Conservation (phyloP, 345 rosid species). For the Streptanthus diversifolius region DNA sequence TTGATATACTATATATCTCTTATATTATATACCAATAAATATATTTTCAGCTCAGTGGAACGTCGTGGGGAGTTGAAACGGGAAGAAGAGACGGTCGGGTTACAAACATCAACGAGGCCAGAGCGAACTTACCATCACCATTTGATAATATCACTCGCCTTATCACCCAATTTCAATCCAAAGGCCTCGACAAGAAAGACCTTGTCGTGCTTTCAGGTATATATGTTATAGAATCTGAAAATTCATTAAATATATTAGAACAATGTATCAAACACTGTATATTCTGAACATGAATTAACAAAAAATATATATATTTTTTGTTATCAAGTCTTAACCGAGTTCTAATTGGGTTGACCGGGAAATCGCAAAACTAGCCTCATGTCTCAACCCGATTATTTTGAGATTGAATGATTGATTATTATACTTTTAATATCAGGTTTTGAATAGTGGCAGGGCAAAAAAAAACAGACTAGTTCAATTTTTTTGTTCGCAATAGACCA, state of each 20-base stretch:
- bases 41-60: constrained; percentile 38
- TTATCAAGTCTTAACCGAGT: neutral
- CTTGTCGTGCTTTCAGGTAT: constrained; percentile 60
- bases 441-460: neutral
- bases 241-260: neutral
- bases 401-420: neutral
- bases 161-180: constrained; percentile 25
- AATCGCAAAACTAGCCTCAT: neutral
- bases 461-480: neutral
- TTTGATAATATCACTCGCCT: constrained; percentile 36
- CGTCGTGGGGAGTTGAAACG: constrained; percentile 49
- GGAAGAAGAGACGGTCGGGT: constrained; percentile 70
- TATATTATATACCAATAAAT: neutral
- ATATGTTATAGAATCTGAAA: neutral
- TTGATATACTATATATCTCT: too few species aligned
- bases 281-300: neutral
- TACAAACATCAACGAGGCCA: constrained; percentile 36
- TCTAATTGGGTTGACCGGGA: neutral
- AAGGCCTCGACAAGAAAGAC: constrained; percentile 50
- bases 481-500: neutral
- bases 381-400: neutral
- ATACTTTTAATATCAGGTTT: neutral
- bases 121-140: constrained; percentile 37
- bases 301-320: neutral
- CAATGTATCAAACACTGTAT: neutral